phyloP scores from a whole-genome alignment of 2,329 filamentous ascomycete species.

The Aspergillus aculeatus region DNA sequence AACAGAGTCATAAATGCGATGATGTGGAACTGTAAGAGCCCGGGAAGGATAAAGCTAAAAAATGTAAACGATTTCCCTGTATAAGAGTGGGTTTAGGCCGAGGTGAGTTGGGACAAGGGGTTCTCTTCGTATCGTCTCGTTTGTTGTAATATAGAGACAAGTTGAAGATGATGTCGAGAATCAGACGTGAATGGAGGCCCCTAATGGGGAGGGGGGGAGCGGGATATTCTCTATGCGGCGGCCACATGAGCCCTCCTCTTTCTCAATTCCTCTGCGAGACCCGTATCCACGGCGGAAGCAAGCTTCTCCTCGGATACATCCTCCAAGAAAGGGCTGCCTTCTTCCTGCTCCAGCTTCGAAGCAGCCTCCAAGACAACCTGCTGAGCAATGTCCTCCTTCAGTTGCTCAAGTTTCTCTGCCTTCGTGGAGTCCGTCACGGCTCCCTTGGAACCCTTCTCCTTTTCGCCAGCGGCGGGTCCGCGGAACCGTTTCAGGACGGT shows the following conservation, averaged over 20 bases:
- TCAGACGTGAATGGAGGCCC: background rate
- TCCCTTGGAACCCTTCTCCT: conserved; percentile 11
- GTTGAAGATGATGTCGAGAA: background rate
- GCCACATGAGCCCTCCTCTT: conserved; percentile 24
- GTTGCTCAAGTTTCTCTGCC: conserved; percentile 11
- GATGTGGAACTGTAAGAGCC: background rate
- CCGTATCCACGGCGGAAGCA: conserved; percentile 52
- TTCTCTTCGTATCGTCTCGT: background rate
- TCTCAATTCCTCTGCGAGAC: conserved; percentile 90
- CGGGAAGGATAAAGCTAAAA: background rate
- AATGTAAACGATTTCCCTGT: background rate
- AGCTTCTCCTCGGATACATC: conserved; percentile 23
- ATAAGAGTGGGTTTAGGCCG: background rate
- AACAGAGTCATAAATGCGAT: background rate
- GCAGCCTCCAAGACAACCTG: conserved; percentile 39
- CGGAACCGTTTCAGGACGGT: conserved; percentile 63
- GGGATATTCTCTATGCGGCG: background rate
- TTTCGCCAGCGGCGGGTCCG: conserved; percentile 22
- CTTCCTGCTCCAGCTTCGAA: conserved; percentile 29
- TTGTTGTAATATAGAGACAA: background rate
- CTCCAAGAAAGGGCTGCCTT: conserved; percentile 28
- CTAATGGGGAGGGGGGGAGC: background rate
- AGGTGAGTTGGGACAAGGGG: background rate
- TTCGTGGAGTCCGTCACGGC: conserved; percentile 19
- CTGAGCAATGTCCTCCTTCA: conserved; percentile 27